These are phyloP conservation scores for Paraconiothyrium brasiliense DNA, from an alignment of 2,329 filamentous ascomycete species.

Conservation along the genomic window DNA sequence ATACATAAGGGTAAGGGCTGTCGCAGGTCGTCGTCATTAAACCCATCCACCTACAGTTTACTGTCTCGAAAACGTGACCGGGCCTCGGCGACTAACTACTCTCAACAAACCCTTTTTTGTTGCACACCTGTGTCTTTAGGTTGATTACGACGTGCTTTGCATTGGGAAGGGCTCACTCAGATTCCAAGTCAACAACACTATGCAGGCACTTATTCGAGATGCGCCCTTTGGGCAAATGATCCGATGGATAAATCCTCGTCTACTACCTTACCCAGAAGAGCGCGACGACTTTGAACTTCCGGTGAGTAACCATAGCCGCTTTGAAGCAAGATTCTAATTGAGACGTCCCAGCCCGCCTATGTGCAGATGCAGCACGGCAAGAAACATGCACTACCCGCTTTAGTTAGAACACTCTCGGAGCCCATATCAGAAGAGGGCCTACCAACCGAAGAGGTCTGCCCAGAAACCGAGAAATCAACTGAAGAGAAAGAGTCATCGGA, in stretches of 20 bases:
- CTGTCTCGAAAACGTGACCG: slow-evolving; percentile 5
- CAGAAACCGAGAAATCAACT: slow-evolving; percentile 32
- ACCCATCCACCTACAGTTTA: neutral
- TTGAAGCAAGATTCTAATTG: neutral
- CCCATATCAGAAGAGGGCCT: slow-evolving; percentile 29
- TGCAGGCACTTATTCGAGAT: slow-evolving; percentile 61
- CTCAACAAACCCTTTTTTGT: neutral
- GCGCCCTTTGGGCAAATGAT: slow-evolving; percentile 68
- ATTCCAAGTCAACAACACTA: slow-evolving; percentile 19
- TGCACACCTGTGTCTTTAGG: neutral
- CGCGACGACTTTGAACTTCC: slow-evolving; percentile 64
- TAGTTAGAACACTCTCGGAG: slow-evolving; percentile 6
- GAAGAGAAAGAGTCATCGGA: slow-evolving; percentile 26
- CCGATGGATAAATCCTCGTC: slow-evolving; percentile 60
- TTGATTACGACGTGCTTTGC: neutral
- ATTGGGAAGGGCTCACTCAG: neutral
- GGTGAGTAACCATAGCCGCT: neutral
- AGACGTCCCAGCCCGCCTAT: slow-evolving; percentile 41
- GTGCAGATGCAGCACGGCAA: slow-evolving; percentile 27
- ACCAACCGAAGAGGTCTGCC: slow-evolving; percentile 35
- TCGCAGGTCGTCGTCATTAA: neutral
- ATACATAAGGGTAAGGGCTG: slow-evolving; percentile 2
- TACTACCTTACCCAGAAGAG: slow-evolving; percentile 70
- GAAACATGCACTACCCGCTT: slow-evolving; percentile 22
- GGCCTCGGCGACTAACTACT: neutral